Percentiles rank a stretch among this genome's conserved stretches.
These are phyloP conservation scores for Epichloe scottii DNA, from an alignment of 2,329 filamentous ascomycete genomes.

Conservation along the genomic window DNA sequence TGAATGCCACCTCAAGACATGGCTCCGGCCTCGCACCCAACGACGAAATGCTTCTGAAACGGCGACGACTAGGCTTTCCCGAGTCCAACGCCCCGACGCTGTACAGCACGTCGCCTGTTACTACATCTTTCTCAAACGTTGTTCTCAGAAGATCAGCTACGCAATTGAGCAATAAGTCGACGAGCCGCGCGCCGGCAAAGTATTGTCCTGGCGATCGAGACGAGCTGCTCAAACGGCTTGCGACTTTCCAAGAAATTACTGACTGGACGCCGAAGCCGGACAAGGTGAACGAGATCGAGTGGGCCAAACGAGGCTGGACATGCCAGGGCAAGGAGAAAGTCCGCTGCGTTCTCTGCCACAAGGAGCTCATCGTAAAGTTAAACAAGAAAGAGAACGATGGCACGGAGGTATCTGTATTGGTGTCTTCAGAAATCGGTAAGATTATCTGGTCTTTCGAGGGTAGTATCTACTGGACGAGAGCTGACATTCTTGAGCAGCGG, in stretches of 20 bases:
- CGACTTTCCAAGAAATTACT: slow-evolving; percentile 82
- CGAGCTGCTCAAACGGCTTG: slow-evolving; percentile 67
- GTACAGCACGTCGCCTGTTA: slow-evolving; percentile 9
- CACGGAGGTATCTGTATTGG: slow-evolving; percentile 37
- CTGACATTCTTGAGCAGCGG: slow-evolving; percentile 26
- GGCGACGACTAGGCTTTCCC: slow-evolving; percentile 36
- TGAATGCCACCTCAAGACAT: slow-evolving; percentile 12
- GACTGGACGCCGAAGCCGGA: slow-evolving; percentile 91
- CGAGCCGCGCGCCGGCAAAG: slow-evolving; percentile 35
- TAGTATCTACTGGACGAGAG: background rate
- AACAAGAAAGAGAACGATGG: slow-evolving; percentile 46
- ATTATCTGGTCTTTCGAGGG: background rate
- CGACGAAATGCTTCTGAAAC: slow-evolving; percentile 36
- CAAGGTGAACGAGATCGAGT: slow-evolving; percentile 75
- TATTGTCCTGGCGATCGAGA: slow-evolving; percentile 81
- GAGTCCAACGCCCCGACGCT: slow-evolving; percentile 25
- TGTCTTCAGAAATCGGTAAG: slow-evolving; percentile 46
- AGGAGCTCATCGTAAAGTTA: slow-evolving; percentile 72
- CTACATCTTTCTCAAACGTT: slow-evolving; percentile 10
- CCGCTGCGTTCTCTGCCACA: slow-evolving; percentile 72
- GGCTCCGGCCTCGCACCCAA: slow-evolving; percentile 14
- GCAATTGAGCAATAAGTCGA: slow-evolving; percentile 7
- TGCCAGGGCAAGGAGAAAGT: slow-evolving; percentile 77
- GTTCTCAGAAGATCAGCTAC: slow-evolving; percentile 3
- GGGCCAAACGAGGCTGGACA: slow-evolving; percentile 88